Base-by-base conservation (phyloP, 176 grass and related monocot species). In the Zea luxurians region DNA sequence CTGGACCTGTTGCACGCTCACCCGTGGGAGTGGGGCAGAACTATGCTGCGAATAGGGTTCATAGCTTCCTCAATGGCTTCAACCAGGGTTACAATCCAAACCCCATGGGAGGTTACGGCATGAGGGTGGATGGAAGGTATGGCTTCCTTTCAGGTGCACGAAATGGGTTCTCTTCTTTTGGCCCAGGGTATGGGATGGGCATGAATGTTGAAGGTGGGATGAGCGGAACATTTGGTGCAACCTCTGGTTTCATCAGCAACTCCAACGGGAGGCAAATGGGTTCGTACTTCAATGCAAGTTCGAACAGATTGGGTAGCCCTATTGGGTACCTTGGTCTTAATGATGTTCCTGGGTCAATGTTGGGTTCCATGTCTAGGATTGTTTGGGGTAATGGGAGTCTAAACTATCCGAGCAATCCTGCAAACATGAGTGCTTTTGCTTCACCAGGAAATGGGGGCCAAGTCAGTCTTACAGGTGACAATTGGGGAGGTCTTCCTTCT, bases 81-180 rank as follows among this genome's bases (percentile, higher is more conserved):
- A 88, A 84, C 74, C 89, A 89, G 67, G 89, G 94, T 21, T 92
- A 86, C 49, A 87, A 58, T 35, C 80, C 87, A 0, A 88, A 80
- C 80, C 84, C 87, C 2, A 84, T 97, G 20, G 82, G 87, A 68
- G 81, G 89, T 61, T 97, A 90, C 61, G 94, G 94, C 20, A 90
- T 94, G 94, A 89, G 89, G 43, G 77, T 94, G 48, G 94, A 97
- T 75, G 87, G 85, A 77, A 83, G 94, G 71, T 92, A 70, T 77
- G 91, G 94, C 17, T 70, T 89, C 41, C 82, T 94, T 48, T 62
- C 79, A 18, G 84, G 87, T 3, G 70, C 91, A 15, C 72, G 85
- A 4, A 97, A 92, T 71, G 91, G 91, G 4, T 70, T 97, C 55
- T 79, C 90, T 82, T 90, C 90, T 0, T 86, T 94, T 86, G 77